Conservation (phyloP, 2,329 filamentous ascomycete genomes). For the Neoscytalidium dimidiatum region DNA sequence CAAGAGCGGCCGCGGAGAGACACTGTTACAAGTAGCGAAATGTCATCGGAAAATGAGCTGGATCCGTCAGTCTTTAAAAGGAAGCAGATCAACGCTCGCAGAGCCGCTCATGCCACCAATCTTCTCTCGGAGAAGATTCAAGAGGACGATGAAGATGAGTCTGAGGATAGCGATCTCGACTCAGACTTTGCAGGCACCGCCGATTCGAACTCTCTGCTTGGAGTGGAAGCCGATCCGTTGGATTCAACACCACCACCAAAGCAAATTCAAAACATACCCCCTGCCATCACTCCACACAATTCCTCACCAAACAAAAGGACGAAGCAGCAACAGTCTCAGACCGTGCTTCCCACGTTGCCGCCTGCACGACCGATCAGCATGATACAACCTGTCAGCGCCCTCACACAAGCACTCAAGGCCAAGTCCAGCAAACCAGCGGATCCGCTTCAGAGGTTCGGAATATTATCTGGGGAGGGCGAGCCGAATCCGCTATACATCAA, state of each 20-base stretch:
- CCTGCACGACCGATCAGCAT: constrained; percentile 73
- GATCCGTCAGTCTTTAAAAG: constrained; percentile 67
- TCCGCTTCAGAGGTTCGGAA: constrained; percentile 75
- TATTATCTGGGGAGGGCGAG: constrained; percentile 76
- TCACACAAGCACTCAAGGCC: constrained; percentile 72
- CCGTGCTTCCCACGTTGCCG: constrained; percentile 66
- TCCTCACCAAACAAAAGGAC: constrained; percentile 64
- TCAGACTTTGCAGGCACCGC: constrained; percentile 43
- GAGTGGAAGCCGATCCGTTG: constrained; percentile 61
- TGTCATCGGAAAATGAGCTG: constrained; percentile 80
- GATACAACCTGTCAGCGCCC: constrained; percentile 67
- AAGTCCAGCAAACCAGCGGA: constrained; percentile 69
- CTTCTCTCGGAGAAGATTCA: constrained; percentile 50
- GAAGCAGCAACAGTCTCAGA: constrained; percentile 45
- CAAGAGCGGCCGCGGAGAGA: constrained; percentile 71
- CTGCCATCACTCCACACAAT: constrained; percentile 43
- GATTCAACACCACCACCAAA: constrained; percentile 55
- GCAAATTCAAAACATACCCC: constrained; percentile 42
- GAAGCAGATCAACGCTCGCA: constrained; percentile 62
- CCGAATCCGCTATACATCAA: constrained; percentile 74
- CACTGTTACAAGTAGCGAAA: constrained; percentile 79
- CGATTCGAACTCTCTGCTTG: constrained; percentile 71
- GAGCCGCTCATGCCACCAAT: constrained; percentile 57
- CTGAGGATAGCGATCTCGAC: constrained; percentile 39
- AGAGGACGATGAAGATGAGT: constrained; percentile 49